Conservation (phyloP, 2,329 filamentous ascomycete genomes). For the Iodosphaeria phyllophila region DNA sequence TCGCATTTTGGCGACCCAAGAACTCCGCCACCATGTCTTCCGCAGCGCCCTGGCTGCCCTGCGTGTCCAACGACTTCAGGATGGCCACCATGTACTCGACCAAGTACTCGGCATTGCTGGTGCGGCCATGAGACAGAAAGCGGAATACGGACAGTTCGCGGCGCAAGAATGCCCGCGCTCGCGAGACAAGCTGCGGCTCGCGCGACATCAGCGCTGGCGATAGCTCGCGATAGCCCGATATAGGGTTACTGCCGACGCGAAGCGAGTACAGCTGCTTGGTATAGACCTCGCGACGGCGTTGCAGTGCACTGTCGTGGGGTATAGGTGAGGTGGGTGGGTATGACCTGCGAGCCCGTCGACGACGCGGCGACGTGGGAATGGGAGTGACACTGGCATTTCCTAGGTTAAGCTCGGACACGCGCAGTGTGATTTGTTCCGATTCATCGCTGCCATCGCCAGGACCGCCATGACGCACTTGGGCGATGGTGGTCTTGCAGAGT, state of each 20-base stretch:
- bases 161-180: conserved; percentile 64
- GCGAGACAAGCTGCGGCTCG: conserved; percentile 50
- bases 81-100: conserved; percentile 76
- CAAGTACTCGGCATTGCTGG: conserved; percentile 63
- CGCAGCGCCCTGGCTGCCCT: conserved; percentile 59
- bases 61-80: conserved; percentile 65
- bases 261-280: conserved; percentile 52
- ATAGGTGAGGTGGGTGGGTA: conserved; percentile 7
- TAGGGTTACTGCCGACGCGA: conserved; percentile 63
- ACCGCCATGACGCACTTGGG: conserved; percentile 47
- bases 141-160: conserved; percentile 71
- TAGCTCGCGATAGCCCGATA: conserved; percentile 60
- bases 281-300: conserved; percentile 55
- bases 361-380: background rate
- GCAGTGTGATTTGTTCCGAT: conserved; percentile 38
- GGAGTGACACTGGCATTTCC: background rate
- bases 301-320: conserved; percentile 19
- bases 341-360: conserved; percentile 3
- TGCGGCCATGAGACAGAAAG: conserved; percentile 38
- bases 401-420: conserved; percentile 19
- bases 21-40: conserved; percentile 67
- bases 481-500: conserved; percentile 45
- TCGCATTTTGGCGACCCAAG: conserved; percentile 53
- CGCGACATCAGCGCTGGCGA: conserved; percentile 45
- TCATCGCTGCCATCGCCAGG: conserved; percentile 22